A percentile compares a stretch with the other conserved stretches of the same genome.
Conservation (phyloP, 352 stramenopile genomes). For the Stramenopiles sp. region DNA sequence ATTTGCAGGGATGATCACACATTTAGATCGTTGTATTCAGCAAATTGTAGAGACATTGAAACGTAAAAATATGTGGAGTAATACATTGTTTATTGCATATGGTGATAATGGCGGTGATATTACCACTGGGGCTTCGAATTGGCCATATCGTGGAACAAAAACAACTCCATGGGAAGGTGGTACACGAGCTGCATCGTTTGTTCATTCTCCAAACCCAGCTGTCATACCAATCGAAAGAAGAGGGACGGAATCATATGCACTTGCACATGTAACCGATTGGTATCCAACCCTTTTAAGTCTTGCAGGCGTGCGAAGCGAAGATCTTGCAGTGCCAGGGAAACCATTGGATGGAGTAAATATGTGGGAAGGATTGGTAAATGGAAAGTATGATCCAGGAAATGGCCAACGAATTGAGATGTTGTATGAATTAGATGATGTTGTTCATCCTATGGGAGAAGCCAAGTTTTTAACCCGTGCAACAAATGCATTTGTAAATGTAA, state of each 20-base stretch:
- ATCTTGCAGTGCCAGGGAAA: background rate
- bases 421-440: background rate
- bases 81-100: background rate
- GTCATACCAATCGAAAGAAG: background rate
- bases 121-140: background rate
- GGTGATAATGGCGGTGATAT: background rate
- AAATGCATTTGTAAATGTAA: background rate
- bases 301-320: background rate
- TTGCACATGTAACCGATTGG: conserved; percentile 1
- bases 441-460: no score
- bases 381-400: background rate
- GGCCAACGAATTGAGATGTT: background rate
- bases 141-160: background rate
- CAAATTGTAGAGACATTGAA: background rate
- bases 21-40: background rate
- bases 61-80: background rate
- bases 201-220: background rate
- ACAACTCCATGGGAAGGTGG: background rate
- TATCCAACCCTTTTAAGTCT: background rate
- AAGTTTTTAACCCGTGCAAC: background rate
- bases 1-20: background rate
- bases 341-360: conserved; percentile 2
- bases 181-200: background rate
- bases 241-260: background rate
- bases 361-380: background rate